Evolutionary conservation across 1,139 yeast genomes (phyloP), one percentile per base, ranked within the genome.

Genomic region (Taphrina pruni): DNA sequence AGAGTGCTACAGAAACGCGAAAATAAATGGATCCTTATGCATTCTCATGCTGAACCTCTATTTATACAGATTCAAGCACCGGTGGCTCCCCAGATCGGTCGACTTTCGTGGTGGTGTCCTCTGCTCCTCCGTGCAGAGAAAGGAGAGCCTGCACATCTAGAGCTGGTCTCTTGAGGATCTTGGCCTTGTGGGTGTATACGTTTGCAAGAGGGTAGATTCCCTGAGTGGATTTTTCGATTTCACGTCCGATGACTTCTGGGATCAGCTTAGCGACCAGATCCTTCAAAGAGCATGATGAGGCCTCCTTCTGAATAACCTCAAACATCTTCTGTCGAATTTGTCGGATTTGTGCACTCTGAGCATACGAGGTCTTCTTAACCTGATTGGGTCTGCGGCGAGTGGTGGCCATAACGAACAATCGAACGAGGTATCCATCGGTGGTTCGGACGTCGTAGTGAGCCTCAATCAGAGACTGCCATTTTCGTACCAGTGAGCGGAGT

Each of bases 391-490:
- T 89, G 82, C 93, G 88, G 87, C 87, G 89, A 84, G 96, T 90
- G 92, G 90, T 89, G 76, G 92, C 96, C 83, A 90, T 88, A 82
- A 90, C 90, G 81, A 90, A 90, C 76, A 90, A 85, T 83, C 96
- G 89, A 80, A 90, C 84, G 78, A 88, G 88, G 88, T 90, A 89
- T 82, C 90, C 96, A 79, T 90, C 96, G 76, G 94, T 82, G 78
- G 96, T 90, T 89, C 90, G 90, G 79, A 89, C 96, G 77, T 96
- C 89, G 77, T 89, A 94, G 82, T 88, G 88, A 79, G 93, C 91
- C 86, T 90, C 96, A 77, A 90, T 90, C 83, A 90, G 85, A 76
- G 95, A 86, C 84, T 90, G 96, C 96, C 96, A 90, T 84, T 90
- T 90, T 86, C 96, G 89, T 73, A 90, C 96, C 82, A 89, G 86